Evolutionary conservation across 805 yeast genomes (phyloP).

Genomic region (Ogataea allantospora): DNA sequence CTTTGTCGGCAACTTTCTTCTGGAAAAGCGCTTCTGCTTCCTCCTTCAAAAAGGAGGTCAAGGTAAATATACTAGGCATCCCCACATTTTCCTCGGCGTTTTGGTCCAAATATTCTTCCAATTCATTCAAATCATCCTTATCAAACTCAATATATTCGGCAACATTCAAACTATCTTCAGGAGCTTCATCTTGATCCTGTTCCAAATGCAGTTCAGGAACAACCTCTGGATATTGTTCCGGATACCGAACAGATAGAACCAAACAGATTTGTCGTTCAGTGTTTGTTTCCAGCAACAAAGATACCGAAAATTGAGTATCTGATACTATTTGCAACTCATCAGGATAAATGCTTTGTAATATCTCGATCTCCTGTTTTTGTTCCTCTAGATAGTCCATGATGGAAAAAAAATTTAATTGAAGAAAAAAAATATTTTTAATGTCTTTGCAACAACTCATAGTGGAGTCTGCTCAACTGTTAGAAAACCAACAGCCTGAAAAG

Average conservation of each 20-base stretch:
- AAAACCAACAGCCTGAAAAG: slow-evolving; percentile 49
- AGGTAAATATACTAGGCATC: slow-evolving; percentile 85
- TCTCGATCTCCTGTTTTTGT: slow-evolving; percentile 86
- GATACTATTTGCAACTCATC: slow-evolving; percentile 66
- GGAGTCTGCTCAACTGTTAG: slow-evolving; percentile 38
- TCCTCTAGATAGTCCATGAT: slow-evolving; percentile 78
- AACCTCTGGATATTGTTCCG: slow-evolving; percentile 79
- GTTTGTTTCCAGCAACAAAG: slow-evolving; percentile 64
- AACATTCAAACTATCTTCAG: slow-evolving; percentile 46
- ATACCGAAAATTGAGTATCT: slow-evolving; percentile 53
- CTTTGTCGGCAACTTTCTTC: slow-evolving; percentile 51
- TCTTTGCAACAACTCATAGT: slow-evolving; percentile 13
- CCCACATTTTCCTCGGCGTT: slow-evolving; percentile 82
- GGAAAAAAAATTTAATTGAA: slow-evolving; percentile 3
- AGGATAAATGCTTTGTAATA: slow-evolving; percentile 87
- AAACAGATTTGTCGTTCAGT: slow-evolving; percentile 58
- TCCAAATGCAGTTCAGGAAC: slow-evolving; percentile 56
- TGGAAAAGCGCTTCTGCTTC: slow-evolving; percentile 69
- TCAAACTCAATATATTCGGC: slow-evolving; percentile 60
- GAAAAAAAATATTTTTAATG: slow-evolving; percentile 4
- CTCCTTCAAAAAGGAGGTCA: slow-evolving; percentile 77
- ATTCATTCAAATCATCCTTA: slow-evolving; percentile 41
- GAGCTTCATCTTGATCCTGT: slow-evolving; percentile 46
- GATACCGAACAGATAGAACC: slow-evolving; percentile 62
- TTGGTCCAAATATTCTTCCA: slow-evolving; percentile 42